Percentiles rank a stretch among this genome's conserved stretches.
Conservation (phyloP, 371 early-diverging fungal genomes). For the Dentiscutata heterogama region DNA sequence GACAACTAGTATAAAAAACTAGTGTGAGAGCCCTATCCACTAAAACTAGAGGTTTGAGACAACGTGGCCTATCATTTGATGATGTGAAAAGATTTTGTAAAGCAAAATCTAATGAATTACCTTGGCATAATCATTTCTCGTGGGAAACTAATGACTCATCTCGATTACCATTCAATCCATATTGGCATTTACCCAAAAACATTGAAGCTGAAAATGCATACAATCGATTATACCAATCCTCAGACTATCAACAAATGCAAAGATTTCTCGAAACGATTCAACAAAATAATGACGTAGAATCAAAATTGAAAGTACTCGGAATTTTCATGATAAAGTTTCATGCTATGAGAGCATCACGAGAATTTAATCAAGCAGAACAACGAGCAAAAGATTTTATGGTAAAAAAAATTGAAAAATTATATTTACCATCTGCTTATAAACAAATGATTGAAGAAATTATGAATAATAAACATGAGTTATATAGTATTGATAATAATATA, state of each 20-base stretch:
- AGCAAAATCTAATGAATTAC: background rate
- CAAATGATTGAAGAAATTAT: background rate
- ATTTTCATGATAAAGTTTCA: background rate
- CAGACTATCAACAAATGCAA: too few relatives aligned
- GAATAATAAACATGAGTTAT: background rate
- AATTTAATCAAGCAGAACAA: slow-evolving; percentile 17
- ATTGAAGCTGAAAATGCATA: too few relatives aligned
- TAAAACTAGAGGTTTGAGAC: slow-evolving; percentile 22
- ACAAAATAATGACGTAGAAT: too few relatives aligned
- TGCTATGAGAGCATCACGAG: slow-evolving; percentile 18
- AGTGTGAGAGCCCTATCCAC: too few relatives aligned
- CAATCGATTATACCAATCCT: too few relatives aligned
- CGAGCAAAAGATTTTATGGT: too few relatives aligned
- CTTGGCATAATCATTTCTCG: slow-evolving; percentile 12
- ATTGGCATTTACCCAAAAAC: slow-evolving; percentile 26
- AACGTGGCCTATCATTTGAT: slow-evolving; percentile 19
- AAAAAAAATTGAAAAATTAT: background rate
- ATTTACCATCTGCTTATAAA: background rate
- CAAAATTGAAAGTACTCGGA: background rate
- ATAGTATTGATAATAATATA: background rate
- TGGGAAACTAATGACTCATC: slow-evolving; percentile 20
- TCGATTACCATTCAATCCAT: slow-evolving; percentile 35
- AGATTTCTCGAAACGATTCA: too few relatives aligned
- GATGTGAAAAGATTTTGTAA: slow-evolving; percentile 41
- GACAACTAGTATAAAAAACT: too few relatives aligned